Evolutionary conservation across 768 basidiomycete genomes (phyloP), one percentile per base, ranked within the genome.

Genomic region (Tylopilus rubrobrunneus): DNA sequence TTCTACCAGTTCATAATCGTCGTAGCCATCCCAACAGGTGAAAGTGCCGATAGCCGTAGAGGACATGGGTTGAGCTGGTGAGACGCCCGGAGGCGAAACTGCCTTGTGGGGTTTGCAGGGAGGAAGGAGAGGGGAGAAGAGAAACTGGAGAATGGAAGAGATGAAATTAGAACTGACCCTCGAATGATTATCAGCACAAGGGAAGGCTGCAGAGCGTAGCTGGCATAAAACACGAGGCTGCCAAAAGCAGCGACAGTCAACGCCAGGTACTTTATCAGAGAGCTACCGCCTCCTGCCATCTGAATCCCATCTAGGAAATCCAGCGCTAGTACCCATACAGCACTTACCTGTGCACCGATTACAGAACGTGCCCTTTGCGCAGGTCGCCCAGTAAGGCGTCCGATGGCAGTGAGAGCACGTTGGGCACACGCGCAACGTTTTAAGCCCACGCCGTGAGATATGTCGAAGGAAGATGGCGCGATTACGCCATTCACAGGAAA

Each of bases 191-290:
- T 70, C 68, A 70, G 65, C 55, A 57, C 56, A 56, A 56, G 57
- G 53, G 41, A 55, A 50, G 56, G 46, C 58, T 54, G 41, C 34
- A 48, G 46, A 56, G 55, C 47, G 60, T 51, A 62, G 53, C 59
- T 66, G 68, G 59, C 68, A 61, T 50, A 17, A 62, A 61, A 71
- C 68, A 70, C 68, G 68, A 70, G 68, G 68, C 64, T 54, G 66
- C 64, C 67, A 64, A 70, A 71, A 53, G 57, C 39, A 67, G 68
- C 56, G 50, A 53, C 58, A 49, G 64, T 57, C 58, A 50, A 44
- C 56, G 55, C 53, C 51, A 49, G 56, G 55, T 60, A 64, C 66
- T 67, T 64, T 64, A 69, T 63, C 64, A 59, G 59, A 51, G 48
- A 39, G 40, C 48, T 14, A 33, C 48, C 50, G 51, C 44, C 29